A percentile compares a stretch with the other conserved stretches of the same genome.
Conservation (phyloP, 2,329 filamentous ascomycete species). For the Fusarium fujikuroi region DNA sequence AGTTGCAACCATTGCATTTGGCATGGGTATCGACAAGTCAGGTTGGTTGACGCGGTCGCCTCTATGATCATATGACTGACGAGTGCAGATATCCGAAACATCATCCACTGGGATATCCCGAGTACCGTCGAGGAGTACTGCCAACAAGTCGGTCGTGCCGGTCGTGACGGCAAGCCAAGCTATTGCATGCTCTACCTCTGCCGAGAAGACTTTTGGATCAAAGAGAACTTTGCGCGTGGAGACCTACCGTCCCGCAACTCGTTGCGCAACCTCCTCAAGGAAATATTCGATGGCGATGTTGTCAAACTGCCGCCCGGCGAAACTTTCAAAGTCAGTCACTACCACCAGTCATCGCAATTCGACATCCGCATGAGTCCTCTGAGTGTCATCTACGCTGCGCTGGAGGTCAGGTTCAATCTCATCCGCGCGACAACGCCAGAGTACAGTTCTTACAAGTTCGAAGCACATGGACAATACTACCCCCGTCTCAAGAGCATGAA, state of each 20-base stretch:
- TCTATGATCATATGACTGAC: not conserved
- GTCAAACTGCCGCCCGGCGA: constrained; percentile 23
- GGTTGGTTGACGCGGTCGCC: constrained; percentile 15
- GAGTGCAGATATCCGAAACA: constrained; percentile 60
- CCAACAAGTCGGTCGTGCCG: constrained; percentile 67
- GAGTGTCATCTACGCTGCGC: constrained; percentile 66
- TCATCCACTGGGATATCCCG: constrained; percentile 64
- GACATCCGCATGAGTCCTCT: constrained; percentile 65
- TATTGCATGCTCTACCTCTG: constrained; percentile 69
- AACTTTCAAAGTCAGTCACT: constrained; percentile 54
- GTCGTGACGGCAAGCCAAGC: constrained; percentile 63
- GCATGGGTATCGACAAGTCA: constrained; percentile 68
- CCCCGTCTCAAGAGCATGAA: constrained; percentile 49
- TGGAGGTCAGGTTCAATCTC: constrained; percentile 68
- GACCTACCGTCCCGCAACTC: constrained; percentile 66
- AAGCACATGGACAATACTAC: constrained; percentile 49
- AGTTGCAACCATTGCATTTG: constrained; percentile 67
- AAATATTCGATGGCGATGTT: constrained; percentile 58
- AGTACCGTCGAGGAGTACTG: constrained; percentile 66
- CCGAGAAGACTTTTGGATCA: constrained; percentile 65
- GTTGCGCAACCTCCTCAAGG: constrained; percentile 58
- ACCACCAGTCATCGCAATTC: constrained; percentile 58
- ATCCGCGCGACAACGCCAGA: constrained; percentile 67
- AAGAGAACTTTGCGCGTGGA: constrained; percentile 68
- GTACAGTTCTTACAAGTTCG: constrained; percentile 66